Conservation (phyloP, 116 monocot species). For the Iris pallida region DNA sequence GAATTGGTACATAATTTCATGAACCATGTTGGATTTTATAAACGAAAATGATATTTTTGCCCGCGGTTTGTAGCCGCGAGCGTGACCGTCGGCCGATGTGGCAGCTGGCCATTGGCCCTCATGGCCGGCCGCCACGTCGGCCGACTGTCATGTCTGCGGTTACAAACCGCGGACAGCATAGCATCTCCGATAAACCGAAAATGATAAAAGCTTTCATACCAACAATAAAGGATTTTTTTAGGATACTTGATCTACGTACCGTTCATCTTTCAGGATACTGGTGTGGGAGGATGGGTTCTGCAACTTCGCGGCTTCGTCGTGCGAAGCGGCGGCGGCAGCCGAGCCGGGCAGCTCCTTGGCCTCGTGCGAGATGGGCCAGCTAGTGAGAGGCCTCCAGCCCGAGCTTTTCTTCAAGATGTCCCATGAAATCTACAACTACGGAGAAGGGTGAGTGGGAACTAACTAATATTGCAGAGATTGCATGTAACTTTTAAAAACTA, state of each 20-base stretch:
- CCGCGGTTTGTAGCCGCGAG: too few relatives aligned
- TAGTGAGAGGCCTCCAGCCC: slow-evolving; percentile 45
- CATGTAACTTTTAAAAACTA: not conserved
- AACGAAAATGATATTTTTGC: too few relatives aligned
- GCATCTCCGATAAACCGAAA: not conserved
- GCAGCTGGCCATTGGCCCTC: too few relatives aligned
- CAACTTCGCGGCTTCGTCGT: slow-evolving; percentile 68
- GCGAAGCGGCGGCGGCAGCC: not conserved
- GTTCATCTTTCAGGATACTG: slow-evolving; percentile 47
- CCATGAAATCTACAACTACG: slow-evolving; percentile 97
- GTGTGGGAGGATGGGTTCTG: slow-evolving; percentile 98
- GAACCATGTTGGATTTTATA: too few relatives aligned
- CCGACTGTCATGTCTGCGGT: too few relatives aligned
- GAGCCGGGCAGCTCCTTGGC: not conserved
- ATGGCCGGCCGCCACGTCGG: too few relatives aligned
- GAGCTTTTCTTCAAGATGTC: slow-evolving; percentile 99
- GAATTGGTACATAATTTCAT: slow-evolving; percentile 52
- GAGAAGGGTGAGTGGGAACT: slow-evolving; percentile 67
- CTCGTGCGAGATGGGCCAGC: not conserved
- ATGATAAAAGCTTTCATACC: too few relatives aligned
- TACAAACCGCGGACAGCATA: too few relatives aligned
- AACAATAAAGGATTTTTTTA: too few relatives aligned
- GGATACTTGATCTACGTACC: not conserved
- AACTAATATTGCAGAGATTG: not conserved
- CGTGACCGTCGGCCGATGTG: too few relatives aligned